Base-by-base conservation (phyloP, 768 basidiomycete species). In the Tricholoma saponaceum region DNA sequence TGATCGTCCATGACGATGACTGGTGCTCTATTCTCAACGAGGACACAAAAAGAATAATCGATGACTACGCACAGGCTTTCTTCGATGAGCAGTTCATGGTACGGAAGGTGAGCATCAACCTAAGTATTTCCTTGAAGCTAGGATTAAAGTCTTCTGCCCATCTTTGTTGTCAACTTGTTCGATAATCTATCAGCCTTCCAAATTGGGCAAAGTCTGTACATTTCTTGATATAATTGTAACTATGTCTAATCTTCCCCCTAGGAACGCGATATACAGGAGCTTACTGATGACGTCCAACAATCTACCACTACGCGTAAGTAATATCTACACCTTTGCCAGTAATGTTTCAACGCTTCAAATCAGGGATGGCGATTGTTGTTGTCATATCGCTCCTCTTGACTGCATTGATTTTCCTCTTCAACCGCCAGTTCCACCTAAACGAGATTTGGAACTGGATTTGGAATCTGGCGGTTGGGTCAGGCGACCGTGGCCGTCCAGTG, bases 401-500 rank as follows among this genome's bases (percentile, higher is more conserved):
- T 32, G 30, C 30, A 8, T 6, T 32, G 30, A 32, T 32, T n/a
- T n/a, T n/a, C 4, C 30, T 32, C 8, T 32, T 32, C 30, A 32
- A 32, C 30, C 12, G 30, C 30, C 30, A 32, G 30, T 32, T 32
- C 30, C 30, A 10, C 30, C 12, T 32, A 32, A 32, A 4, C 30
- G 30, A 32, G 4, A 32, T 32, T 39, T 39, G 39, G 39, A 6
- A 39, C 5, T n/a, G 39, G 39, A 39, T 39, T 39, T 39, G 39
- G 39, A 18, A 39, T 39, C 6, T n/a, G 39, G 39, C n/a, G 39
- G 39, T n/a, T 4, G 68, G 64, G 5, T 66, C 62, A 16, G 64
- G 71, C 55, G 68, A 67, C 52, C 59, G 59, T 20, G 72, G 71
- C 9, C 56, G 58, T 43, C 67, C 64, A 3, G 62, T 69, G 2